Evolutionary conservation across 495 filamentous ascomycete species (phyloP).

Genomic region (Tuber aestivum): DNA sequence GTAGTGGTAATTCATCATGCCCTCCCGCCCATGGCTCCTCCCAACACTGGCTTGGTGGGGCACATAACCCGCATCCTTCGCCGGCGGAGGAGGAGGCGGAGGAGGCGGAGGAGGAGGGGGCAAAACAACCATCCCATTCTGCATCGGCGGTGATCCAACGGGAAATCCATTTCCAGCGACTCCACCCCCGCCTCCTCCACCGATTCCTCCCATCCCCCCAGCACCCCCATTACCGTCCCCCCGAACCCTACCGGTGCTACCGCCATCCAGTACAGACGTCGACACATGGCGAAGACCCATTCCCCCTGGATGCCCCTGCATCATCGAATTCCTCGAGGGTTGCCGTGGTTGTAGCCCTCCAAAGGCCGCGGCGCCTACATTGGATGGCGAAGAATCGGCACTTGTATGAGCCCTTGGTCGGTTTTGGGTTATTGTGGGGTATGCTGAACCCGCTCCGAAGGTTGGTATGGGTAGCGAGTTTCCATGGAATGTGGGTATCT

Average conservation of each 20-base stretch:
- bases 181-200: constrained; percentile 13
- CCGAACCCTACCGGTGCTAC: constrained; percentile 27
- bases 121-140: constrained; percentile 27
- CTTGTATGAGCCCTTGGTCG: constrained; percentile 40
- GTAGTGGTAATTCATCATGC: constrained; percentile 31
- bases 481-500: constrained; percentile 41
- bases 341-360: constrained; percentile 26
- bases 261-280: constrained; percentile 34
- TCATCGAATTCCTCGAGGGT: constrained; percentile 38
- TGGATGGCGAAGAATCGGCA: constrained; percentile 30
- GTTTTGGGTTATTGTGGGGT: constrained; percentile 35
- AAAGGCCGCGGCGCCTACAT: constrained; percentile 25
- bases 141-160: constrained; percentile 24
- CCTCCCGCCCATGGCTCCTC: constrained; percentile 25
- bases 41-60: constrained; percentile 19
- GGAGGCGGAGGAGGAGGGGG: constrained; percentile 31
- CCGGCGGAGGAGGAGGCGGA: constrained; percentile 31
- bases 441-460: constrained; percentile 31
- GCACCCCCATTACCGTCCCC: constrained; percentile 14
- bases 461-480: constrained; percentile 34
- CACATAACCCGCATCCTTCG: constrained; percentile 33
- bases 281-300: constrained; percentile 41
- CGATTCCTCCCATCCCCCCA: constrained; percentile 20
- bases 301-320: constrained; percentile 29
- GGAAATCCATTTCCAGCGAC: constrained; percentile 19